These are phyloP conservation scores for Blastobotrys petasosporus DNA, from an alignment of 1,139 yeast genomes.

Conservation along the genomic window DNA sequence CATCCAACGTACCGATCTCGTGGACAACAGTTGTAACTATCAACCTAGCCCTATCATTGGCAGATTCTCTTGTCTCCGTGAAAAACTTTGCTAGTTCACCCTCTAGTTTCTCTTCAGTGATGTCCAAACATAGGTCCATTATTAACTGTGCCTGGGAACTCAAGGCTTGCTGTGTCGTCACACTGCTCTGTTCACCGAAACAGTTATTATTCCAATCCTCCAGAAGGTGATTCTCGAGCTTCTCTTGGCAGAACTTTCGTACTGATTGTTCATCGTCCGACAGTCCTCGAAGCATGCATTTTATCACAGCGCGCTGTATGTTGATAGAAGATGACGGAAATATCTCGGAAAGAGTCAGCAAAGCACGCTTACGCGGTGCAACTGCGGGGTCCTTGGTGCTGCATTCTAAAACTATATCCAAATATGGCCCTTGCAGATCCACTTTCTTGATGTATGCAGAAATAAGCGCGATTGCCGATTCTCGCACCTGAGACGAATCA, in stretches of 20 bases:
- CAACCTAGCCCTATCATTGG: constrained; percentile 3
- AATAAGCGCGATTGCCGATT: constrained; percentile 9
- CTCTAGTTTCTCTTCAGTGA: neutral
- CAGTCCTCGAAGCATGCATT: constrained; percentile 9
- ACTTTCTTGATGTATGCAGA: constrained; percentile 5
- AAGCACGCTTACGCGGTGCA: constrained; percentile 11
- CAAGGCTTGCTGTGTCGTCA: constrained; percentile 4
- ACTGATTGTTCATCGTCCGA: constrained; percentile 12
- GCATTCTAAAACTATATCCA: constrained; percentile 9
- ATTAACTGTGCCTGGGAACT: neutral
- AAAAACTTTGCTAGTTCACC: constrained; percentile 2
- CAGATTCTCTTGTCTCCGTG: neutral
- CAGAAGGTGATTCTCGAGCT: constrained; percentile 6
- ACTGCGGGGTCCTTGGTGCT: constrained; percentile 7
- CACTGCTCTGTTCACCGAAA: constrained; percentile 8
- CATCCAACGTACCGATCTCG: too few relatives aligned
- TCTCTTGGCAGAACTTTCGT: constrained; percentile 6
- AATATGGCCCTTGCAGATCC: constrained; percentile 6
- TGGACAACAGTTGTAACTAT: neutral
- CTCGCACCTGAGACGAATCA: constrained; percentile 11
- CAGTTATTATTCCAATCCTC: constrained; percentile 5
- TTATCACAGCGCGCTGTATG: neutral
- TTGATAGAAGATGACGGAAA: neutral
- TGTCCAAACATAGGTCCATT: too few relatives aligned
- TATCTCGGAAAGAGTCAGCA: constrained; percentile 1